Base-by-base conservation (phyloP, 2,329 filamentous ascomycete genomes). In the Penicillium sclerotigenum region DNA sequence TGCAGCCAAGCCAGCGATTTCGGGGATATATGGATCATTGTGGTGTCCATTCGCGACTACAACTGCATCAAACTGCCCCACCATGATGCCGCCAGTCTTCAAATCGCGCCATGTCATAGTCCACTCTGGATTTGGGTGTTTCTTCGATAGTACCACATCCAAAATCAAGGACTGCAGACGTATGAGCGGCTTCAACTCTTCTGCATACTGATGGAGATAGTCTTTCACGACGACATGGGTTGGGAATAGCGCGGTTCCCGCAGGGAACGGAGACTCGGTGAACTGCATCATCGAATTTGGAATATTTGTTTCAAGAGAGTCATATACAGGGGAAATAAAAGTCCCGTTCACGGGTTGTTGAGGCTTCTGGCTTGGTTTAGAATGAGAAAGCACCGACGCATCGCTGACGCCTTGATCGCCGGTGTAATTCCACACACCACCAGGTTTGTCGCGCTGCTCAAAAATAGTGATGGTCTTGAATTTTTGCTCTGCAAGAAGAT, bases 31-130 rank as follows among this genome's bases (percentile, higher is more conserved):
- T 34, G 56, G 47, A 11, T 58, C 56, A 34, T 58, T 58, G n/a
- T 58, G 52, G 22, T 58, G 56, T 6, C 56, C 56, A 55, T 58
- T 58, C 0, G 52, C 56, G n/a, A 58, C 56, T 6, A 58, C 22
- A 9, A 58, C 47, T 3, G 56, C 56, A 45, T 58, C 56, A 16
- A 58, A 58, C 3, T 33, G 28, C 3, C 24, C 46, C 7, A 20
- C 14, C 20, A 29, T 16, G 2, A 33, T 34, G 2, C n/a, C 11
- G 1, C 18, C 13, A 18, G 42, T 38, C 31, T 54, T 24, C 29
- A 57, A 24, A 49, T 57, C 33, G 14, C 33, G 50, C 54, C 54
- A 57, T 22, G 49, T 38, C 10, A 57, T 47, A 8, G 34, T 51
- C 56, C 56, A 58, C 24, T 58, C 42, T 31, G 54, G 7, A 2